These are phyloP conservation scores for Allium sativum DNA, from an alignment of 106 monocot genomes.

Conservation along the genomic window DNA sequence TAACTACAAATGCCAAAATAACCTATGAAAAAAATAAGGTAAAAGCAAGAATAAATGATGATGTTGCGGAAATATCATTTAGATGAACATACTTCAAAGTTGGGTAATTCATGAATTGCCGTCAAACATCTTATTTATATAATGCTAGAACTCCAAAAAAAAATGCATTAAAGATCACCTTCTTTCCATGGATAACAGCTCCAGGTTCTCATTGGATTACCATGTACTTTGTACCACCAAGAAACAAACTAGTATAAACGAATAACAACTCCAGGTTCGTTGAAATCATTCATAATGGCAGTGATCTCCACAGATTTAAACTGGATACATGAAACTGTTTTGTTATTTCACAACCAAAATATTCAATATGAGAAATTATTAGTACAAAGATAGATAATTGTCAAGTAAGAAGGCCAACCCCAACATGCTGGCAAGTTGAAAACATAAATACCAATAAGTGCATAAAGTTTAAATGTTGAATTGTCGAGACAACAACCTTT, in stretches of 20 bases:
- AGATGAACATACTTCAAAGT: too few relatives aligned
- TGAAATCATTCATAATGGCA: slow-evolving; percentile 51
- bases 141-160: background rate
- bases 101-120: too few relatives aligned
- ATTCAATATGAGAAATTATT: background rate
- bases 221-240: slow-evolving; percentile 42
- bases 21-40: too few relatives aligned
- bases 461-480: too few relatives aligned
- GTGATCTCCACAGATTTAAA: slow-evolving; percentile 33
- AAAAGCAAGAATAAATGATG: too few relatives aligned
- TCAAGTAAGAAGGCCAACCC: background rate
- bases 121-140: too few relatives aligned
- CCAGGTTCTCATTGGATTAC: slow-evolving; percentile 59
- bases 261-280: slow-evolving; percentile 50
- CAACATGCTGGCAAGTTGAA: too few relatives aligned
- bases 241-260: slow-evolving; percentile 35
- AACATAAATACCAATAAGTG: too few relatives aligned
- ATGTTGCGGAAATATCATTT: too few relatives aligned
- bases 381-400: background rate
- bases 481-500: too few relatives aligned
- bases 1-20: too few relatives aligned
- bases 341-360: background rate
- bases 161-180: slow-evolving; percentile 2
- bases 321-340: slow-evolving; percentile 13
- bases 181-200: slow-evolving; percentile 59